phyloP scores from a whole-genome alignment of 768 basidiomycete species.

The Amanita brunnescens region DNA sequence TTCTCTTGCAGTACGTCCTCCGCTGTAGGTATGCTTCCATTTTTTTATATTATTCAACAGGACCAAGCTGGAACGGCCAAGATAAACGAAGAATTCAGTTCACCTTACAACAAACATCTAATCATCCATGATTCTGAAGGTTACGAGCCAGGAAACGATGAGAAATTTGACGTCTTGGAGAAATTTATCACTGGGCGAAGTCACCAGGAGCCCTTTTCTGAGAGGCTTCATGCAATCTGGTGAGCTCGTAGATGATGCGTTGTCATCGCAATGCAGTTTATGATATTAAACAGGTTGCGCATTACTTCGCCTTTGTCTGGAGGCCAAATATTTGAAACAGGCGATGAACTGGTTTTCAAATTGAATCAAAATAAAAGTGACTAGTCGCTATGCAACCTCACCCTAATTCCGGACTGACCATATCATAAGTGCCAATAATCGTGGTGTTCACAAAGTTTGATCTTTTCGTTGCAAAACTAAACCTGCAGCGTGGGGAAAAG shows the following conservation, averaged over 20 bases:
- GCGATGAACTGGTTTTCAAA: conserved; percentile 18
- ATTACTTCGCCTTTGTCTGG: neutral
- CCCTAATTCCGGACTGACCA: too few relatives aligned
- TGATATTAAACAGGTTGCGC: neutral
- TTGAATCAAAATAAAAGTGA: conserved; percentile 1
- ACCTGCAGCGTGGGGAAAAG: too few relatives aligned
- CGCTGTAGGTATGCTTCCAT: neutral
- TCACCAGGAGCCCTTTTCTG: too few relatives aligned
- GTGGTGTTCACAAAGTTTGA: neutral
- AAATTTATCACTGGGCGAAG: neutral
- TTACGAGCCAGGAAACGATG: conserved; percentile 19
- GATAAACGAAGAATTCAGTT: neutral
- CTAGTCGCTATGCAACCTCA: neutral
- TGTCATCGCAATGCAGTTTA: neutral
- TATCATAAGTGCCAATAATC: neutral
- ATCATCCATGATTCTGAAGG: conserved; percentile 21
- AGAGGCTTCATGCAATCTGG: conserved; percentile 18
- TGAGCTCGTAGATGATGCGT: neutral
- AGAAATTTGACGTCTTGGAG: neutral
- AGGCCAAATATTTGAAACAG: conserved; percentile 4
- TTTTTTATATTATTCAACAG: conserved; percentile 13
- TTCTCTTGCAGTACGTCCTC: neutral
- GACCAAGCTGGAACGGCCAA: neutral
- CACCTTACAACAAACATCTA: neutral
- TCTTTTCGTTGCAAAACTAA: neutral